Evolutionary conservation across 495 filamentous ascomycete species (phyloP).

Genomic region (Evernia prunastri): DNA sequence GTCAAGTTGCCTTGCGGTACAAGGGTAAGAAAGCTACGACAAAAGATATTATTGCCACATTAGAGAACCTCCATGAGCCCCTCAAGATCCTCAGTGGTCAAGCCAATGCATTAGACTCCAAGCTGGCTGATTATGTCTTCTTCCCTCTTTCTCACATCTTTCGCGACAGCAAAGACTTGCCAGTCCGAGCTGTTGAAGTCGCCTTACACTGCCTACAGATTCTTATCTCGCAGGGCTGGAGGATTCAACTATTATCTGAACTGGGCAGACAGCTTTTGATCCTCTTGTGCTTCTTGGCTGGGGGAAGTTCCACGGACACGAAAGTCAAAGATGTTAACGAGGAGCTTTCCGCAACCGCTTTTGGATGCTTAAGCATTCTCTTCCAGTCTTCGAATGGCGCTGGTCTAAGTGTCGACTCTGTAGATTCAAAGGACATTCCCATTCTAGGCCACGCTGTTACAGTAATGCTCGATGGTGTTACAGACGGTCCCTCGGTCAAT

Average conservation of each 20-base stretch:
- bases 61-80: conserved; percentile 47
- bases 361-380: conserved; percentile 49
- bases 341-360: conserved; percentile 59
- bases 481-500: conserved; percentile 50
- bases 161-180: conserved; percentile 61
- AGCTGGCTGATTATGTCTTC: conserved; percentile 89
- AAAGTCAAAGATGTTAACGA: conserved; percentile 50
- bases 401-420: conserved; percentile 28
- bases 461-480: conserved; percentile 65
- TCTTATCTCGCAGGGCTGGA: conserved; percentile 74
- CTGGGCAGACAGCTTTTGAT: conserved; percentile 81
- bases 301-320: conserved; percentile 53
- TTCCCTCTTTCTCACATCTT: conserved; percentile 88
- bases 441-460: conserved; percentile 80
- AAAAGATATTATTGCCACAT: conserved; percentile 48
- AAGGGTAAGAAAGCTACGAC: conserved; percentile 46
- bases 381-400: conserved; percentile 37
- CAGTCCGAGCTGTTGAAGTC: conserved; percentile 67
- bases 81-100: conserved; percentile 47
- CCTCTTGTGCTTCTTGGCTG: conserved; percentile 72
- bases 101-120: conserved; percentile 59
- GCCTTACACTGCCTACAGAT: conserved; percentile 65
- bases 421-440: conserved; percentile 58
- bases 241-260: conserved; percentile 52
- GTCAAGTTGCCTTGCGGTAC: conserved; percentile 58